phyloP scores from a whole-genome alignment of 1,284 basidiomycete species.

The Trametes sp. region DNA sequence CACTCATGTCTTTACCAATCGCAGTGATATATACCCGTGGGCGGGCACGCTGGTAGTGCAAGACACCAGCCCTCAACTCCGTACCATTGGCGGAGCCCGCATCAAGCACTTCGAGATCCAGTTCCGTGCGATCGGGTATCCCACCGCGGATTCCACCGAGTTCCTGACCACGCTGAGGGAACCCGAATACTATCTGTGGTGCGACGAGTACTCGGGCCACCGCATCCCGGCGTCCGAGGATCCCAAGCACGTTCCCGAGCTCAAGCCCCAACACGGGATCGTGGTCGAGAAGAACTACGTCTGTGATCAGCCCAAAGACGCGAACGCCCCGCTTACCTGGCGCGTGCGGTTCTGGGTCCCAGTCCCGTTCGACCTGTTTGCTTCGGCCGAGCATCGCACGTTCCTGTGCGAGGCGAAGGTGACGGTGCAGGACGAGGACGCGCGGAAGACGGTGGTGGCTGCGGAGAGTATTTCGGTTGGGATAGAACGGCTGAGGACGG shows the following conservation, averaged over 20 bases:
- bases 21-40: constrained; percentile 2
- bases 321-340: constrained; percentile 4
- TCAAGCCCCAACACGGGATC: not conserved
- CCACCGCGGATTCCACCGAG: not conserved
- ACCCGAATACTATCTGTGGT: no score
- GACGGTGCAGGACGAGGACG: not conserved
- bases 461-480: constrained; percentile 9
- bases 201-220: not conserved
- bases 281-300: not conserved
- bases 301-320: not conserved
- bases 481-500: constrained; percentile 8
- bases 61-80: not conserved
- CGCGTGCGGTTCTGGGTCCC: constrained; percentile 11
- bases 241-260: not conserved
- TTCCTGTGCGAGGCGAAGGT: constrained; percentile 17
- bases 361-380: constrained; percentile 8
- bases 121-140: not conserved
- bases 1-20: not conserved
- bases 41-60: constrained; percentile 1
- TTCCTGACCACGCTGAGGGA: not conserved
- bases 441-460: not conserved
- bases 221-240: not conserved
- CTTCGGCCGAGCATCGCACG: constrained; percentile 7
- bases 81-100: not conserved
- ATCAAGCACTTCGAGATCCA: constrained; percentile 6